Evolutionary conservation across 495 filamentous ascomycete genomes (phyloP), one percentile per base, ranked within the genome.

Genomic region (Aspergillus steynii): DNA sequence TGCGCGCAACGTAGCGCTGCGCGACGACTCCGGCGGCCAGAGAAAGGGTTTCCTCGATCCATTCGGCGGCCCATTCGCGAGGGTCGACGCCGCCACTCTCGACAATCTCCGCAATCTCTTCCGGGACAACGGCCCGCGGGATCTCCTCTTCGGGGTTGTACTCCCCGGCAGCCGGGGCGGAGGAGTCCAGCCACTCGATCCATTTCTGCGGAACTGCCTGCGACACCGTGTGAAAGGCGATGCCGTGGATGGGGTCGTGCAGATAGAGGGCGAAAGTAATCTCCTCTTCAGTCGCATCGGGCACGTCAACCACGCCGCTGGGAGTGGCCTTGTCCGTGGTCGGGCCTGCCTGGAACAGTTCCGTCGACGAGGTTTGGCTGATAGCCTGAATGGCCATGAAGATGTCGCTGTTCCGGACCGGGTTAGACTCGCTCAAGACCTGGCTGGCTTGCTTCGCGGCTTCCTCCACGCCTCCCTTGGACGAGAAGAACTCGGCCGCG

Each of bases 21-120:
- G 95, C 95, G 10, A 98, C 86, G 25, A 96, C 75, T 5, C 95
- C 96, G 1, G 93, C 83, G 4, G 86, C 85, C 56, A 97, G 74
- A 47, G 81, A 85, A n/a, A 99, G 82, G 0, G 88, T 77, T 73
- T 98, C 96, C 76, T 98, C 93, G 5, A 99, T 83, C 95, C 95
- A 99, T 72, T 98, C 96, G 0, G 93, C 87, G 42, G 96, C 90
- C 95, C 95, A 99, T 74, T 98, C 95, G 47, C 95, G 82, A 0
- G 95, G 95, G 71, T 99, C 95, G 2, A 97, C 90, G 37, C 93
- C 95, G 20, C 96, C 96, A 53, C 77, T 83, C 68, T 93, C 87
- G 58, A 98, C 84, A 62, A 98, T 96, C 71, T 95, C 90, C 1
- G 82, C 82, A 64, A 99, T 98, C 70, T 91, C 90, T 27, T 89